These are phyloP conservation scores for Penicillium canariense DNA, from an alignment of 495 filamentous ascomycete genomes.

Conservation along the genomic window DNA sequence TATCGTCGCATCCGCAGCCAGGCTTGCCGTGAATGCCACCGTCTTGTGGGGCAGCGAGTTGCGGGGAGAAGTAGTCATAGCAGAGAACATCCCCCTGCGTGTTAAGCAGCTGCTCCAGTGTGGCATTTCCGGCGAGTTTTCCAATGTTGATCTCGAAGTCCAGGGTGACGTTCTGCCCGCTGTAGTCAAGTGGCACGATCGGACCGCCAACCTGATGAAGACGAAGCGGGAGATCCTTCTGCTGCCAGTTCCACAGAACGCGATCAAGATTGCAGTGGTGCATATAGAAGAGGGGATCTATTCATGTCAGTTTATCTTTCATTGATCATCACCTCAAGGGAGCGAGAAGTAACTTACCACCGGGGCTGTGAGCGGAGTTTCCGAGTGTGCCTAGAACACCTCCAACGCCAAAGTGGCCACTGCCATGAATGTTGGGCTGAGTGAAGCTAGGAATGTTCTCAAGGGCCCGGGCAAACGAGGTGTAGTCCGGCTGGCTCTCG, in stretches of 20 bases:
- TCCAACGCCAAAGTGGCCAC: not conserved
- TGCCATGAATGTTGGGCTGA: not conserved
- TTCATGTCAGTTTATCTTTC: not conserved
- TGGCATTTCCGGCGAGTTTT: not conserved
- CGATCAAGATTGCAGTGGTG: constrained; percentile 53
- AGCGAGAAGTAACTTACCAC: not conserved
- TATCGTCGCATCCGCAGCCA: not conserved
- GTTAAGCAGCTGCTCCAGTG: not conserved
- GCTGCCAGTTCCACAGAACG: constrained; percentile 57
- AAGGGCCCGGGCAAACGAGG: constrained; percentile 19
- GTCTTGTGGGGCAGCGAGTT: not conserved
- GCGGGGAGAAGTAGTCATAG: not conserved
- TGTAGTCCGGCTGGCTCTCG: constrained; percentile 23
- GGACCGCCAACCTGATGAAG: constrained; percentile 23
- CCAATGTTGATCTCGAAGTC: constrained; percentile 10
- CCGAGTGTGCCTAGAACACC: not conserved
- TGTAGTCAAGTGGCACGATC: constrained; percentile 17
- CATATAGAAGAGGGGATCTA: constrained; percentile 54
- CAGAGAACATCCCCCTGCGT: not conserved
- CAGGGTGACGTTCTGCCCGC: constrained; percentile 19
- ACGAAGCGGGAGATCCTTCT: constrained; percentile 30
- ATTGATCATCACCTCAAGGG: not conserved
- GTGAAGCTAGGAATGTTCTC: constrained; percentile 21
- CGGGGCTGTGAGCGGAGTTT: not conserved
- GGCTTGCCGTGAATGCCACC: not conserved